phyloP scores from a whole-genome alignment of 139 green algal species.

The Auxenochlorella pyrenoidosa region DNA sequence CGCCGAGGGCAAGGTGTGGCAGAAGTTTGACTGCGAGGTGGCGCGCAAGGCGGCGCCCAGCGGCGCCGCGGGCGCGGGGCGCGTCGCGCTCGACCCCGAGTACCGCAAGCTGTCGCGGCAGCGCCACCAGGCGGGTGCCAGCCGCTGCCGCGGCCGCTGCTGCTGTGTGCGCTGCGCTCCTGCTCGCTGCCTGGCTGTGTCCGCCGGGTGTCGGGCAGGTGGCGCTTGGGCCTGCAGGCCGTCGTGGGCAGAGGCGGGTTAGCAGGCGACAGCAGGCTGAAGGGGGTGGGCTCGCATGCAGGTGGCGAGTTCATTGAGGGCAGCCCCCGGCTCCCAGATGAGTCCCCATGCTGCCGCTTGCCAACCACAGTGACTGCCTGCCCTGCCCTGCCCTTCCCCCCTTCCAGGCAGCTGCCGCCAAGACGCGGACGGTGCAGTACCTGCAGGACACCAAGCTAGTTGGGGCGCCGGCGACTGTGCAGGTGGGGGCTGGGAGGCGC shows the following conservation, averaged over 20 bases:
- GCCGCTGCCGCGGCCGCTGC: too few species aligned
- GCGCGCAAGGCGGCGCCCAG: background rate
- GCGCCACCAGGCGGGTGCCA: slow-evolving; percentile 14
- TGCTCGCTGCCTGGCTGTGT: too few species aligned
- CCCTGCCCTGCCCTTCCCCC: background rate
- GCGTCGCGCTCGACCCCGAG: slow-evolving; percentile 33
- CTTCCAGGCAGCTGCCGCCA: slow-evolving; percentile 21
- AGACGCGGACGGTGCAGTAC: slow-evolving; percentile 36
- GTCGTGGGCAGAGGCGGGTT: too few species aligned
- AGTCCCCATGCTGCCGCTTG: too few species aligned
- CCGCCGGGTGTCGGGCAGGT: too few species aligned
- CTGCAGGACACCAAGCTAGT: slow-evolving; percentile 32
- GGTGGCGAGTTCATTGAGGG: too few species aligned
- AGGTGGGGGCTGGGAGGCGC: background rate
- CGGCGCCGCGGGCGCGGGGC: background rate
- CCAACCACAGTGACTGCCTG: too few species aligned
- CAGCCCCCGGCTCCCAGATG: too few species aligned
- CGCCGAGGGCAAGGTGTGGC: slow-evolving; percentile 51
- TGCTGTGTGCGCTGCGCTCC: too few species aligned
- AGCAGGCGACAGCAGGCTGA: too few species aligned
- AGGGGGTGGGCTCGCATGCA: too few species aligned
- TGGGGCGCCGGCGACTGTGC: slow-evolving; percentile 22
- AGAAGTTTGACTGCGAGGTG: slow-evolving; percentile 60
- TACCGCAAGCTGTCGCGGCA: slow-evolving; percentile 49
- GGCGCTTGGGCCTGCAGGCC: too few species aligned